Evolutionary conservation across 1,284 basidiomycete genomes (phyloP).

Genomic region (Leccinum fallax): DNA sequence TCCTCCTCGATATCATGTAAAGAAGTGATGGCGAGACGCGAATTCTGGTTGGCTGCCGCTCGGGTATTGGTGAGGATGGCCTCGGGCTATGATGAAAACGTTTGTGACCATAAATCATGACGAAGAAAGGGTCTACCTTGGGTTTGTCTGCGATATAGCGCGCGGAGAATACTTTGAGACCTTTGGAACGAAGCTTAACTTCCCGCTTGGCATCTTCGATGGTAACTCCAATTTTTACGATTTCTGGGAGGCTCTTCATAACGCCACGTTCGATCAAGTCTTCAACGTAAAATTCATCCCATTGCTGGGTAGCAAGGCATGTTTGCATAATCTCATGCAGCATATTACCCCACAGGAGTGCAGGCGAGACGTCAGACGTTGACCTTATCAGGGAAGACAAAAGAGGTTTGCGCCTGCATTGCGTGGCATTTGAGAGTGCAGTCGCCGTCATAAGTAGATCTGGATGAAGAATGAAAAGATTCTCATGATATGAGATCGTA

Average conservation of each 20-base stretch:
- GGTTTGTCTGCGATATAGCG: constrained; percentile 62
- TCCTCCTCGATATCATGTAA: constrained; percentile 94
- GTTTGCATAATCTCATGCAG: constrained; percentile 87
- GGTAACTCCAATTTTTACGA: constrained; percentile 61
- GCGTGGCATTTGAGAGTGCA: constrained; percentile 77
- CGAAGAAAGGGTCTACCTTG: constrained; percentile 47
- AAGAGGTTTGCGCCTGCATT: constrained; percentile 83
- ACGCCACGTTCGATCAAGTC: constrained; percentile 58
- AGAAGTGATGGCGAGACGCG: constrained; percentile 70
- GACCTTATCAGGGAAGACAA: constrained; percentile 64
- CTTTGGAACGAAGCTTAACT: constrained; percentile 60
- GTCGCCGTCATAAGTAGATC: constrained; percentile 90
- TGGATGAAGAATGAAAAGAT: constrained; percentile 83
- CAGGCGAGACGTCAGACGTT: constrained; percentile 58
- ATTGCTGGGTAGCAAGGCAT: constrained; percentile 61
- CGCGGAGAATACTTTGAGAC: constrained; percentile 63
- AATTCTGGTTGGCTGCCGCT: constrained; percentile 45
- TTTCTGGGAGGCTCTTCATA: constrained; percentile 52
- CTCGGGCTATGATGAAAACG: constrained; percentile 45
- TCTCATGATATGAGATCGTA: constrained; percentile 55
- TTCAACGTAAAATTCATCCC: constrained; percentile 63
- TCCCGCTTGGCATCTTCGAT: constrained; percentile 67
- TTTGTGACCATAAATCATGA: neutral
- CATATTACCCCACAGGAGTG: constrained; percentile 87
- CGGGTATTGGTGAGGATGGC: constrained; percentile 70